Base-by-base conservation (phyloP, 2,329 filamentous ascomycete genomes). In the Neocatenulostroma microsporum region DNA sequence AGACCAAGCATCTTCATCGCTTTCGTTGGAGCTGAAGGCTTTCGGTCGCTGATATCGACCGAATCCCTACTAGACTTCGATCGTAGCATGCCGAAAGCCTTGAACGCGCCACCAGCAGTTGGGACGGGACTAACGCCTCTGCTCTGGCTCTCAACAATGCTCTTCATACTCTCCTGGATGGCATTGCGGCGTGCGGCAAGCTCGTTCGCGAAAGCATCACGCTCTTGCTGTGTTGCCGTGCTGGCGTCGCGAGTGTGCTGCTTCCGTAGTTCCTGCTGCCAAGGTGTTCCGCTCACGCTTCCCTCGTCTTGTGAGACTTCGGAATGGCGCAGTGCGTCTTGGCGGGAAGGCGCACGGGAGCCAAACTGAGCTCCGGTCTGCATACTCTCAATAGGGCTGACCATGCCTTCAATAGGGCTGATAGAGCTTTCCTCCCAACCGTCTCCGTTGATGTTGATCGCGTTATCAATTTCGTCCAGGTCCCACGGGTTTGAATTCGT, bases 101-200 rank as follows among this genome's bases (percentile, higher is more conserved):
- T 78, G 3, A 73, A 62, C 4, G 63, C 57, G 30, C 62, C 60
- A 26, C 46, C 62, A 13, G 45, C 35, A 27, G 44, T 42, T 8
- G 57, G 58, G 4, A 62, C 63, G 8, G 58, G 58, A 34, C 57
- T 61, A 20, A 46, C 41, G 26, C 48, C 49, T 30, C 58, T 46
- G 32, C 55, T 58, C 30, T 84, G 78, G 3, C 72, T 70, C 48
- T 83, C 80, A 1, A 76, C 77, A 45, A 79, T 81, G 40, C 74
- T 80, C 6, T 77, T 82, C 29, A 88, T 64, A 47, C 77, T 80
- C 57, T 88, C 82, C 34, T 84, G 78, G 6, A 88, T 80, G 1
- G 80, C 74, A 20, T 75, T 74, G 37, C 82, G 76, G 12, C 82
- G 76, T 45, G 79, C 74, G 2, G 81, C 82, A 25, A 88, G 70